A percentile compares a stretch with the other conserved stretches of the same genome.
These are phyloP conservation scores for Leishmania amazonensis DNA, from an alignment of 208 protist species.

Conservation along the genomic window DNA sequence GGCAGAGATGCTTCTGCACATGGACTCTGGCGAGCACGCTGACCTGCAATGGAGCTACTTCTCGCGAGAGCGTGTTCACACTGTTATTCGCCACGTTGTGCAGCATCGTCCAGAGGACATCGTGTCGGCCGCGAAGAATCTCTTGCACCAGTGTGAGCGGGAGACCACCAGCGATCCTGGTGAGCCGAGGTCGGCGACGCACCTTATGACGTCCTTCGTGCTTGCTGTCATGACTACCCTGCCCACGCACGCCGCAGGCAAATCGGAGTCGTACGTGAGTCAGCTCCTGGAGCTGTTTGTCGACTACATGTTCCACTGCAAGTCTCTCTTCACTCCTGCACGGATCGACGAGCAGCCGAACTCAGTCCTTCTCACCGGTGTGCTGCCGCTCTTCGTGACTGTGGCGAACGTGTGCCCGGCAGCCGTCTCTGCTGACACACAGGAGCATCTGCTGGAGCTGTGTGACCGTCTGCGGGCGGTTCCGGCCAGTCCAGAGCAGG, in stretches of 20 bases:
- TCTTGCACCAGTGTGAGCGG: slow-evolving; percentile 37
- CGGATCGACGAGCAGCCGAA: slow-evolving; percentile 35
- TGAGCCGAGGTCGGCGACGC: slow-evolving; percentile 38
- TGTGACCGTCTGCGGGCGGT: slow-evolving; percentile 18
- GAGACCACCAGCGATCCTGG: slow-evolving; percentile 23
- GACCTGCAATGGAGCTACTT: slow-evolving; percentile 53
- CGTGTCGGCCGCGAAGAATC: slow-evolving; percentile 25
- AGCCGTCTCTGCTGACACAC: slow-evolving; percentile 36
- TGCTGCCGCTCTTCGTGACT: slow-evolving; percentile 68
- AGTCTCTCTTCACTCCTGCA: slow-evolving; percentile 11
- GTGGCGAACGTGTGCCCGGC: slow-evolving; percentile 65
- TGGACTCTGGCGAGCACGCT: slow-evolving; percentile 32
- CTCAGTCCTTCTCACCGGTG: slow-evolving; percentile 66
- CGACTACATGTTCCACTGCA: slow-evolving; percentile 31
- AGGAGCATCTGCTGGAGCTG: slow-evolving; percentile 42
- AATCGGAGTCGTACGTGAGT: slow-evolving; percentile 27
- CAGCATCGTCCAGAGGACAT: slow-evolving; percentile 32
- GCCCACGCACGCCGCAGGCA: slow-evolving; percentile 11
- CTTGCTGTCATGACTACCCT: slow-evolving; percentile 53
- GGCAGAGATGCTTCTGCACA: slow-evolving; percentile 59
- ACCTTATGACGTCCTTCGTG: slow-evolving; percentile 73
- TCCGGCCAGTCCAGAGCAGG: slow-evolving; percentile 17
- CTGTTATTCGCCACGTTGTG: slow-evolving; percentile 48
- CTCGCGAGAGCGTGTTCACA: slow-evolving; percentile 44
- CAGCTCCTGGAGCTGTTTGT: slow-evolving; percentile 57